Percentiles rank a stretch among this genome's conserved stretches.
These are phyloP conservation scores for Verticillium isaacii DNA, from an alignment of 2,329 filamentous ascomycete species.

Conservation along the genomic window DNA sequence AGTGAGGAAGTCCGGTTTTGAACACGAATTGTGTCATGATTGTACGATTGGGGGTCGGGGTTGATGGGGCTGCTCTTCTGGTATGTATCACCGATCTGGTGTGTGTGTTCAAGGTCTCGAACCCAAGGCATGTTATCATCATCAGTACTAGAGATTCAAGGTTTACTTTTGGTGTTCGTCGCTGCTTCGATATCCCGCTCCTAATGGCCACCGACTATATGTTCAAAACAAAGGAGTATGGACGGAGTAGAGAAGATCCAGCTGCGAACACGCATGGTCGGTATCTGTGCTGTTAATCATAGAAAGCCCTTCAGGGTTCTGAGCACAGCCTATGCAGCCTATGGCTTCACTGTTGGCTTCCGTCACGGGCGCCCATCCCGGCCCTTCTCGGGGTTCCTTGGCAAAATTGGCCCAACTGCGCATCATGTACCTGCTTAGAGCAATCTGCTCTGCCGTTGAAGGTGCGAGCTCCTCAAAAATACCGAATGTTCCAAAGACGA, in stretches of 20 bases:
- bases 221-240: neutral
- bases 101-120: no score
- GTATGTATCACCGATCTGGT: no score
- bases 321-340: neutral
- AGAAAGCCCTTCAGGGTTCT: neutral
- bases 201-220: no score
- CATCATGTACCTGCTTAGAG: constrained; percentile 8
- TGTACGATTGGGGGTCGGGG: neutral
- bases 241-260: neutral
- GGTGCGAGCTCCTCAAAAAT: neutral
- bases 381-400: constrained; percentile 2
- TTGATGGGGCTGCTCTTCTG: neutral
- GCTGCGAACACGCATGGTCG: neutral
- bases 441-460: constrained; percentile 3
- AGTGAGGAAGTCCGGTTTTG: neutral
- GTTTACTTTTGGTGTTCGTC: no score
- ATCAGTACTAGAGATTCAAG: no score
- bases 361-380: constrained; percentile 4
- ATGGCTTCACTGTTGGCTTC: neutral
- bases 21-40: neutral
- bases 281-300: neutral
- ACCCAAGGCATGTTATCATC: no score
- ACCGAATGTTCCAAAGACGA: constrained; percentile 8
- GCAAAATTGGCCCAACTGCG: constrained; percentile 6
- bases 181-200: no score